A percentile compares a stretch with the other conserved stretches of the same genome.
These are phyloP conservation scores for Fragosphaeria purpurea DNA, from an alignment of 2,329 filamentous ascomycete species.

Conservation along the genomic window DNA sequence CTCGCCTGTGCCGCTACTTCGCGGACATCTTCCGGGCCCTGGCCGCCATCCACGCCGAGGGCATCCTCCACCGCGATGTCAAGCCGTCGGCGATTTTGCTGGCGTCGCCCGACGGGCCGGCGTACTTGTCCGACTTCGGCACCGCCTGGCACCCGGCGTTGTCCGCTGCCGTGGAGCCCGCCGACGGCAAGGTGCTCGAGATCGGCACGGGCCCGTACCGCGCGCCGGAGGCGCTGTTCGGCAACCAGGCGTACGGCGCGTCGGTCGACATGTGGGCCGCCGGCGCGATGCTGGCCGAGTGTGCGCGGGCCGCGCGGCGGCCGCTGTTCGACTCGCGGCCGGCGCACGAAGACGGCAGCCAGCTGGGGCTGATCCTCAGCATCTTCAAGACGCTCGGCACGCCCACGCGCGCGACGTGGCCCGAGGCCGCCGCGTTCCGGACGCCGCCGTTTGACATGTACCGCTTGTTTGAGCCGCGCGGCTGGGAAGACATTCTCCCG, in stretches of 20 bases:
- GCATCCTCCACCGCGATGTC: constrained; percentile 85
- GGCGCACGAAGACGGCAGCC: constrained; percentile 70
- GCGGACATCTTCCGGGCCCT: constrained; percentile 62
- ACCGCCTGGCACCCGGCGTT: constrained; percentile 68
- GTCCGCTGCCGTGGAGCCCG: constrained; percentile 50
- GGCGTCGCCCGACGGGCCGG: constrained; percentile 55
- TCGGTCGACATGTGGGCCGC: constrained; percentile 83
- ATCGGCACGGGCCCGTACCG: constrained; percentile 90
- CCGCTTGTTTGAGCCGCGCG: constrained; percentile 54
- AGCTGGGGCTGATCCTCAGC: constrained; percentile 80
- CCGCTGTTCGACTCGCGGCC: constrained; percentile 73
- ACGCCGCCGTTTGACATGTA: constrained; percentile 89
- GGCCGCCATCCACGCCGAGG: constrained; percentile 56
- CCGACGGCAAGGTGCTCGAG: constrained; percentile 69
- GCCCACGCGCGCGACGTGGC: constrained; percentile 71
- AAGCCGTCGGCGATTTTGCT: constrained; percentile 88
- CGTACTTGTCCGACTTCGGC: constrained; percentile 82
- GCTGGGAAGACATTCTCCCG: constrained; percentile 63
- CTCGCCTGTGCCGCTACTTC: constrained; percentile 38
- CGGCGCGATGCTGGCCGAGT: constrained; percentile 77
- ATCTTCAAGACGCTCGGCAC: constrained; percentile 90
- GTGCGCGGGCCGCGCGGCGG: constrained; percentile 39
- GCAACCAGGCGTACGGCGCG: constrained; percentile 59
- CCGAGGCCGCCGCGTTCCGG: constrained; percentile 57
- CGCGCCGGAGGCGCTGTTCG: constrained; percentile 81